Evolutionary conservation across 768 basidiomycete species (phyloP).

Genomic region (Rubroboletus satanas): DNA sequence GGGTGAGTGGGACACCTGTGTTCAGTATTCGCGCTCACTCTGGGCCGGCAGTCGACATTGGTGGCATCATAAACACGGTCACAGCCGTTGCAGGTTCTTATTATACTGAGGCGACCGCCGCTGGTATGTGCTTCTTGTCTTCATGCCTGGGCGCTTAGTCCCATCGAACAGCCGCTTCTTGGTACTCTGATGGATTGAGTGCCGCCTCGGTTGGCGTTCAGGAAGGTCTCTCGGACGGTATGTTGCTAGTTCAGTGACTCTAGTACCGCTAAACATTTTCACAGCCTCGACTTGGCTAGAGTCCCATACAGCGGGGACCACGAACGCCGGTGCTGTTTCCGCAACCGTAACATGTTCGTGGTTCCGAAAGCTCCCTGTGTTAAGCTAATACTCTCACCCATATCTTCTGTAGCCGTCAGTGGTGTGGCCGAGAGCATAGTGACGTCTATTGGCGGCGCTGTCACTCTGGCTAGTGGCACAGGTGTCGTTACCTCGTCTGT

Average conservation of each 20-base stretch:
- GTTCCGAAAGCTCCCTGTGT: background rate
- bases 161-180: conserved; percentile 12
- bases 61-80: conserved; percentile 36
- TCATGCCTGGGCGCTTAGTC: background rate
- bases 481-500: conserved; percentile 46
- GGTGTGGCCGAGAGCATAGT: conserved; percentile 52
- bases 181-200: conserved; percentile 15
- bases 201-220: conserved; percentile 12
- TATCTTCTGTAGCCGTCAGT: conserved; percentile 42
- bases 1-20: conserved; percentile 30
- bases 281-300: conserved; percentile 18
- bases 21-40: conserved; percentile 3
- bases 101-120: conserved; percentile 27
- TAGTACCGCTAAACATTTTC: background rate
- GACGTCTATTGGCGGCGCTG: conserved; percentile 56
- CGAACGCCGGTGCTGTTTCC: conserved; percentile 1
- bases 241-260: background rate
- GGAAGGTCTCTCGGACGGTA: conserved; percentile 20
- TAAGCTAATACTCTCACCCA: background rate
- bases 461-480: conserved; percentile 46
- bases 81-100: conserved; percentile 37
- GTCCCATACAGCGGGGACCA: conserved; percentile 3
- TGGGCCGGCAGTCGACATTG: conserved; percentile 27
- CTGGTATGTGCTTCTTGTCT: conserved; percentile 7
- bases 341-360: conserved; percentile 27